These are phyloP conservation scores for Diplocarpon rosae DNA, from an alignment of 2,329 filamentous ascomycete species.

Conservation along the genomic window DNA sequence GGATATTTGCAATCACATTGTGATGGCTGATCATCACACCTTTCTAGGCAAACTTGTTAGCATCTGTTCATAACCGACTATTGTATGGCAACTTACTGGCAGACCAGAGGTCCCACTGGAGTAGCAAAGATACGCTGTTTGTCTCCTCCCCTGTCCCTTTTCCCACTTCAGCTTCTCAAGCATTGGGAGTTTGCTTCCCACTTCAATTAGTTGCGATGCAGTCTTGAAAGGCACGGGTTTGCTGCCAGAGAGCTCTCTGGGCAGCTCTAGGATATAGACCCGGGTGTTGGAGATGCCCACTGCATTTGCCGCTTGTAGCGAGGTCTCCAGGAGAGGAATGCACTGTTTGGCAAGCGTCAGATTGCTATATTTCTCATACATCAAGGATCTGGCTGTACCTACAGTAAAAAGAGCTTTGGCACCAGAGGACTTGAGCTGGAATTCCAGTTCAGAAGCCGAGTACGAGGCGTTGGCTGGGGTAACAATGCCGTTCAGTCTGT, in stretches of 20 bases:
- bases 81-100: slow-evolving; percentile 44
- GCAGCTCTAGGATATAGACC: slow-evolving; percentile 63
- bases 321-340: slow-evolving; percentile 54
- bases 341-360: slow-evolving; percentile 29
- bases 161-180: slow-evolving; percentile 48
- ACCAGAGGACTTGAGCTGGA: slow-evolving; percentile 68
- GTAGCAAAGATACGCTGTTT: slow-evolving; percentile 74
- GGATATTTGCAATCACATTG: slow-evolving; percentile 69
- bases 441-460: slow-evolving; percentile 69
- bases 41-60: slow-evolving; percentile 36
- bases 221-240: slow-evolving; percentile 45
- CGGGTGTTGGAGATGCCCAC: slow-evolving; percentile 60
- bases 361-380: slow-evolving; percentile 3
- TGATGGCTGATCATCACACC: slow-evolving; percentile 78
- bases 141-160: slow-evolving; percentile 53
- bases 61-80: not conserved
- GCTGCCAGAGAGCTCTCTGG: slow-evolving; percentile 40
- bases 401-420: slow-evolving; percentile 71
- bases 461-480: slow-evolving; percentile 82
- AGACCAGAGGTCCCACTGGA: slow-evolving; percentile 33
- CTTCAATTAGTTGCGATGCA: slow-evolving; percentile 62
- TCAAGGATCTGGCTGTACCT: slow-evolving; percentile 31
- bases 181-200: slow-evolving; percentile 43
- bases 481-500: slow-evolving; percentile 62
- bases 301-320: slow-evolving; percentile 53